These are phyloP conservation scores for Mycena polygramma DNA, from an alignment of 768 basidiomycete genomes.

Conservation along the genomic window DNA sequence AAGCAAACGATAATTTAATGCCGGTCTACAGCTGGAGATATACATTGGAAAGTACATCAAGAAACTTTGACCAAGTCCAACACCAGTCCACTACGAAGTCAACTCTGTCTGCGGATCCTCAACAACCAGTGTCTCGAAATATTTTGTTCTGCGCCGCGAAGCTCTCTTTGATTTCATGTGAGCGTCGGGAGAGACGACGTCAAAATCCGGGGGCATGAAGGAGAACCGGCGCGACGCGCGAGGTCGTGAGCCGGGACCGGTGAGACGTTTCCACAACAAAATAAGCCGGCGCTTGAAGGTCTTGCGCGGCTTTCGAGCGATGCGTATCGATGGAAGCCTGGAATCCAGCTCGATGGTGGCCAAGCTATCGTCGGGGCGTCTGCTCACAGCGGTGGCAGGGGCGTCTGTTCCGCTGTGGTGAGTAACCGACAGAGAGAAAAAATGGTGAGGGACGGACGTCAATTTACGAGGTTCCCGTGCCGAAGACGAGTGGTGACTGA, in stretches of 20 bases:
- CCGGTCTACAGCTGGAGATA: not conserved
- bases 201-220: slow-evolving; percentile 52
- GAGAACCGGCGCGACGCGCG: slow-evolving; percentile 47
- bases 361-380: slow-evolving; percentile 7
- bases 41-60: slow-evolving; percentile 10
- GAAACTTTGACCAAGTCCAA: not conserved
- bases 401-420: too few relatives aligned
- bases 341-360: slow-evolving; percentile 22
- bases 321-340: slow-evolving; percentile 18
- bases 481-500: slow-evolving; percentile 11
- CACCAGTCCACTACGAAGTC: not conserved
- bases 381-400: slow-evolving; percentile 8
- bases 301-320: slow-evolving; percentile 22
- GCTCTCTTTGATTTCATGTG: slow-evolving; percentile 21
- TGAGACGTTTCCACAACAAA: slow-evolving; percentile 49
- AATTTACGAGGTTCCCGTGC: slow-evolving; percentile 2
- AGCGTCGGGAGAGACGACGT: slow-evolving; percentile 35
- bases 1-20: too few relatives aligned
- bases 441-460: slow-evolving; percentile 6
- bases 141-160: slow-evolving; percentile 25
- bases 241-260: slow-evolving; percentile 37
- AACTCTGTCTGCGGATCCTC: not conserved
- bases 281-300: slow-evolving; percentile 44
- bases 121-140: slow-evolving; percentile 2
- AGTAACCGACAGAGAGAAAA: too few relatives aligned